A percentile compares a stretch with the other conserved stretches of the same genome.
Evolutionary conservation across 2,329 filamentous ascomycete species (phyloP).

Genomic region (Trichoderma endophyticum): DNA sequence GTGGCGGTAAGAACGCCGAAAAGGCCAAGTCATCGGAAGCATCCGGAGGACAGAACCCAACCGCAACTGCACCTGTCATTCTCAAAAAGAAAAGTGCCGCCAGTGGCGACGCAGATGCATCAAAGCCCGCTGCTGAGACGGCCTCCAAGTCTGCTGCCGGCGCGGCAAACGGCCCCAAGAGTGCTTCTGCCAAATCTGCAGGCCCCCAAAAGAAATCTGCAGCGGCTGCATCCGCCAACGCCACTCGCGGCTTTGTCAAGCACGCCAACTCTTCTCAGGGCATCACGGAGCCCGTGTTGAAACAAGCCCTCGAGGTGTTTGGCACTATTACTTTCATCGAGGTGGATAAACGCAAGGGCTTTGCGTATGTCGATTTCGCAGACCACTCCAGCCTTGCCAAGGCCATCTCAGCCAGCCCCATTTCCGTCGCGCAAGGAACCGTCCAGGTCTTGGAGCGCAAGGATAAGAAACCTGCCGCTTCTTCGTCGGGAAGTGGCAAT

Average conservation of each 20-base stretch:
- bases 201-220: conserved; percentile 34
- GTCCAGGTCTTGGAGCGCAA: conserved; percentile 85
- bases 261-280: conserved; percentile 87
- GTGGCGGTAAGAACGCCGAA: conserved; percentile 38
- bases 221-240: conserved; percentile 37
- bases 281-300: conserved; percentile 77
- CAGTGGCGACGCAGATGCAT: conserved; percentile 18
- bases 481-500: conserved; percentile 20
- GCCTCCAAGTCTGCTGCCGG: conserved; percentile 19
- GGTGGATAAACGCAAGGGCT: conserved; percentile 91
- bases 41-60: conserved; percentile 26
- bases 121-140: conserved; percentile 21
- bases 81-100: conserved; percentile 41
- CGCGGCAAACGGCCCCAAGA: conserved; percentile 21
- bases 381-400: conserved; percentile 69
- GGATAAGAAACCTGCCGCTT: conserved; percentile 47
- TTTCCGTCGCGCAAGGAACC: conserved; percentile 77
- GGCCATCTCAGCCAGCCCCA: conserved; percentile 76
- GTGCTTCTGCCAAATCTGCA: conserved; percentile 25
- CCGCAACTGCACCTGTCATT: conserved; percentile 37
- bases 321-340: conserved; percentile 77
- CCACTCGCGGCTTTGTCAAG: conserved; percentile 71
- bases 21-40: conserved; percentile 39
- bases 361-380: conserved; percentile 87
- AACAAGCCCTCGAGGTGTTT: conserved; percentile 69